Evolutionary conservation across 768 basidiomycete species (phyloP).

Genomic region (Mycena galericulata): DNA sequence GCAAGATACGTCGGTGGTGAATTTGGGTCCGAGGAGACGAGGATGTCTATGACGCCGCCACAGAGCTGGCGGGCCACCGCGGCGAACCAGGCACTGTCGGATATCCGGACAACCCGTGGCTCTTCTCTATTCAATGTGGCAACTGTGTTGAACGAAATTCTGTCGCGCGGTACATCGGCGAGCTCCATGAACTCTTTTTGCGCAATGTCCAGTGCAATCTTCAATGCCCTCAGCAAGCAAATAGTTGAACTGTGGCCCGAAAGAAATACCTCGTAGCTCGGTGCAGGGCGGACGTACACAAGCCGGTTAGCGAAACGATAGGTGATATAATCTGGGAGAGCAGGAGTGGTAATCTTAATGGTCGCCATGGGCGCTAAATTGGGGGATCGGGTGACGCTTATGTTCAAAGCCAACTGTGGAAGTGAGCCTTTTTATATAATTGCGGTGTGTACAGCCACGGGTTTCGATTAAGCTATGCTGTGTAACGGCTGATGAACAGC

Average conservation of each 20-base stretch:
- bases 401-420: slow-evolving; percentile 3
- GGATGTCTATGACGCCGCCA: slow-evolving; percentile 63
- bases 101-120: slow-evolving; percentile 59
- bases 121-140: slow-evolving; percentile 46
- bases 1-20: slow-evolving; percentile 60
- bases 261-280: slow-evolving; percentile 55
- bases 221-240: background rate
- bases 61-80: slow-evolving; percentile 54
- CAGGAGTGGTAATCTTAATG: slow-evolving; percentile 33
- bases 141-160: slow-evolving; percentile 58
- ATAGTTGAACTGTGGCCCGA: background rate
- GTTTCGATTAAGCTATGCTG: no score
- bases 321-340: slow-evolving; percentile 60
- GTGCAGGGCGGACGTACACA: slow-evolving; percentile 63
- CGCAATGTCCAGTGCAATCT: slow-evolving; percentile 58
- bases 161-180: slow-evolving; percentile 48
- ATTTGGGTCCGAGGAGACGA: slow-evolving; percentile 48
- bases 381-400: background rate
- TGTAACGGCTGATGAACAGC: no score
- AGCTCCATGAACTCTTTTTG: slow-evolving; percentile 63
- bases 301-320: slow-evolving; percentile 57
- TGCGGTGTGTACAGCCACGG: no score
- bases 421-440: no score
- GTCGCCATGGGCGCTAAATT: slow-evolving; percentile 24
- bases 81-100: slow-evolving; percentile 61